Conservation (phyloP, 495 filamentous ascomycete species). For the Halenospora varia region DNA sequence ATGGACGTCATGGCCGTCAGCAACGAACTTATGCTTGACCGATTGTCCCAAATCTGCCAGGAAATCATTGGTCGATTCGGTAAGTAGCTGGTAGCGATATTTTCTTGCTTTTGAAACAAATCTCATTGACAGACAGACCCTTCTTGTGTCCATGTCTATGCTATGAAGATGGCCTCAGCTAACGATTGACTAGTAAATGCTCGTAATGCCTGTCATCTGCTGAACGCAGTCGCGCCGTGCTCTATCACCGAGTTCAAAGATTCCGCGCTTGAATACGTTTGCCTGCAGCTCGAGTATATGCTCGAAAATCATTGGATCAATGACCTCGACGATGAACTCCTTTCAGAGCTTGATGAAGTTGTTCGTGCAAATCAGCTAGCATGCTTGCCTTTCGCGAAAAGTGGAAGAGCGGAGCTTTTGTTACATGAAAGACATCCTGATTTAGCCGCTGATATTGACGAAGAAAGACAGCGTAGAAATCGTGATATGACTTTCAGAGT, state of each 20-base stretch:
- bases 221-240: constrained; percentile 80
- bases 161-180: constrained; percentile 3
- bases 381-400: constrained; percentile 68
- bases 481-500: constrained; percentile 54
- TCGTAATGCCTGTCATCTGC: constrained; percentile 78
- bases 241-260: constrained; percentile 84
- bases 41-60: constrained; percentile 86
- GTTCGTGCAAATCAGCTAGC: constrained; percentile 79
- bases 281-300: constrained; percentile 82
- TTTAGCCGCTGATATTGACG: constrained; percentile 45
- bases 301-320: constrained; percentile 83
- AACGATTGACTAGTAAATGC: constrained; percentile 55
- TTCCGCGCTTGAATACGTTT: constrained; percentile 84
- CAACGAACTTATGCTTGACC: constrained; percentile 93
- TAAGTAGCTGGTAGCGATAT: too few species aligned
- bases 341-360: constrained; percentile 70
- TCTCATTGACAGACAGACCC: too few species aligned
- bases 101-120: too few species aligned
- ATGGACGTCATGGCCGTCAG: constrained; percentile 88
- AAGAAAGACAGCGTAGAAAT: constrained; percentile 43
- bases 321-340: constrained; percentile 79
- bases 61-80: constrained; percentile 80
- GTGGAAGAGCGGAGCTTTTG: constrained; percentile 64
- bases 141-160: too few species aligned
- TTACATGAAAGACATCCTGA: constrained; percentile 68